These are phyloP conservation scores for Aspergillaceae sp. DNA, from an alignment of 2,329 filamentous ascomycete genomes.

Conservation along the genomic window DNA sequence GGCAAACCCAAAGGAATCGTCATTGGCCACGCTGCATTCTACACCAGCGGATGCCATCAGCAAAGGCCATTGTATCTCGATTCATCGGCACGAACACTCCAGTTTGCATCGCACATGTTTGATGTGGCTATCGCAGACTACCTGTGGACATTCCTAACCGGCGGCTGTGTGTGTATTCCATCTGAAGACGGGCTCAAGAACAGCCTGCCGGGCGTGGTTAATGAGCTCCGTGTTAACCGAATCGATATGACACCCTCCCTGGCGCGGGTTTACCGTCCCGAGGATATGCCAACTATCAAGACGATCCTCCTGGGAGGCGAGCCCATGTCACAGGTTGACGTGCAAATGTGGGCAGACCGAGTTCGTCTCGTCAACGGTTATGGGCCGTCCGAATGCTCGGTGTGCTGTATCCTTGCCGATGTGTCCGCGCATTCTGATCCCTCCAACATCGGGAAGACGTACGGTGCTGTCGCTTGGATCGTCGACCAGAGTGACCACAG, in stretches of 20 bases:
- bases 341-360: not conserved
- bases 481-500: not conserved
- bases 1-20: conserved; percentile 48
- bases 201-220: conserved; percentile 21
- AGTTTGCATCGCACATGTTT: conserved; percentile 40
- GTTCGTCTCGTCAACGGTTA: not conserved
- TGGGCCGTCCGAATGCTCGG: not conserved
- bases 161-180: conserved; percentile 40
- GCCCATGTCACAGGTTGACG: not conserved
- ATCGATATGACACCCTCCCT: conserved; percentile 43
- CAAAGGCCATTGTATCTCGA: conserved; percentile 39
- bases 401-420: not conserved
- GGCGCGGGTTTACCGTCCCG: not conserved
- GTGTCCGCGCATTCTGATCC: not conserved
- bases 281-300: not conserved
- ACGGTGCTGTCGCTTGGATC: not conserved
- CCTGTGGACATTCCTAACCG: conserved; percentile 25
- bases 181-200: conserved; percentile 35
- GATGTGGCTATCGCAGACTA: conserved; percentile 35
- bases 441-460: not conserved
- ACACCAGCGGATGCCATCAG: conserved; percentile 42
- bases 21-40: conserved; percentile 48
- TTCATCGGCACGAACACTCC: conserved; percentile 27
- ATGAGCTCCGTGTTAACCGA: conserved; percentile 36
- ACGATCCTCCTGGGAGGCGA: not conserved